These are phyloP conservation scores for Hymenoscyphus fructigenus DNA, from an alignment of 2,329 filamentous ascomycete genomes.

Conservation along the genomic window DNA sequence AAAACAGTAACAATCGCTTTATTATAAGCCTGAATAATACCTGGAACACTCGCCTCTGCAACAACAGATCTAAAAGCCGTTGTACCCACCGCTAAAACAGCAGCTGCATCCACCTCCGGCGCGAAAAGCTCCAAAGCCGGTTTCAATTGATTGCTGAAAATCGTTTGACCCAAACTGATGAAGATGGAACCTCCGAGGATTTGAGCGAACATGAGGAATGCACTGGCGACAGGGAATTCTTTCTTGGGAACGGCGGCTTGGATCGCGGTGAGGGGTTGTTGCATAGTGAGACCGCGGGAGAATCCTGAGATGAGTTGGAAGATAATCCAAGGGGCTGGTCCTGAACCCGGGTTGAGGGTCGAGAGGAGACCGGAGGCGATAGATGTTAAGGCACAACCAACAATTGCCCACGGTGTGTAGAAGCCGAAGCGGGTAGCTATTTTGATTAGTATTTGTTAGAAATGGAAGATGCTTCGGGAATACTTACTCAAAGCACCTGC, in stretches of 20 bases:
- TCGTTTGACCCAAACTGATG: slow-evolving; percentile 34
- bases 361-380: slow-evolving; percentile 39
- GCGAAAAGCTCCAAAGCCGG: slow-evolving; percentile 37
- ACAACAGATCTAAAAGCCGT: slow-evolving; percentile 41
- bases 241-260: slow-evolving; percentile 34
- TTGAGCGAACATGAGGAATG: slow-evolving; percentile 39
- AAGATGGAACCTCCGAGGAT: slow-evolving; percentile 36
- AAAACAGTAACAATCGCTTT: slow-evolving; percentile 30
- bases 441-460: slow-evolving; percentile 12
- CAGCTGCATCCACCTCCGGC: slow-evolving; percentile 35
- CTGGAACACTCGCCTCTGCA: slow-evolving; percentile 32
- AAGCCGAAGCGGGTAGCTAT: slow-evolving; percentile 35
- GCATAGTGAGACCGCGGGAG: slow-evolving; percentile 25
- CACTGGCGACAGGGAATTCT: slow-evolving; percentile 37
- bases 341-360: slow-evolving; percentile 29
- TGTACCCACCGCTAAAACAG: slow-evolving; percentile 42
- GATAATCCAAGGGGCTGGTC: slow-evolving; percentile 23
- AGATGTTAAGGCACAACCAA: slow-evolving; percentile 33
- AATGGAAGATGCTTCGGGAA: not conserved
- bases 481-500: slow-evolving; percentile 27
- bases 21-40: slow-evolving; percentile 44
- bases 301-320: slow-evolving; percentile 30
- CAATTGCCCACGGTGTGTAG: slow-evolving; percentile 36
- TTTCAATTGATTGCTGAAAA: slow-evolving; percentile 32
- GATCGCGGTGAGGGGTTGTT: slow-evolving; percentile 36